These are phyloP conservation scores for Apium graveolens DNA, from an alignment of 129 eudicot species.

Conservation along the genomic window DNA sequence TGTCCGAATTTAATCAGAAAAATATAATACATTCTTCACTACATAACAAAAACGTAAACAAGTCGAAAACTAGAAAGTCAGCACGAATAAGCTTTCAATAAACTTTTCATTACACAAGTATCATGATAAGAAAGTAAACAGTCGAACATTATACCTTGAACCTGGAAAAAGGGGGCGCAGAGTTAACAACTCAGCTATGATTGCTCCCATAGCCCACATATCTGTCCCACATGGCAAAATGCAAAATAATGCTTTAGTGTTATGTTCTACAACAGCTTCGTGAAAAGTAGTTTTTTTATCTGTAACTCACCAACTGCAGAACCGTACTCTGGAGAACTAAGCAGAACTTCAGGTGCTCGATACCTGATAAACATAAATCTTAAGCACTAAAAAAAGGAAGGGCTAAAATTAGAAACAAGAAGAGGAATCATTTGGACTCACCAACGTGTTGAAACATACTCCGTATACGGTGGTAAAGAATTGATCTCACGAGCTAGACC, in stretches of 20 bases:
- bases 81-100: background rate
- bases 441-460: constrained; percentile 99
- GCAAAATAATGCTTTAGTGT: background rate
- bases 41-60: background rate
- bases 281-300: background rate
- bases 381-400: background rate
- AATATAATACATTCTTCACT: background rate
- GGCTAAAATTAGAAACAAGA: background rate
- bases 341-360: constrained; percentile 98
- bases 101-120: background rate
- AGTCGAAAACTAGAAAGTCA: background rate
- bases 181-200: constrained; percentile 81
- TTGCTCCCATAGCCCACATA: constrained; percentile 99
- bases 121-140: background rate
- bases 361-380: constrained; percentile 53
- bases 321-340: constrained; percentile 76
- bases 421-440: constrained; percentile 24
- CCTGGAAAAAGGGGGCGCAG: constrained; percentile 96
- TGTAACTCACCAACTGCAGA: constrained; percentile 89
- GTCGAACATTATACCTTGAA: constrained; percentile 44
- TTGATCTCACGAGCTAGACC: constrained; percentile 96
- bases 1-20: background rate
- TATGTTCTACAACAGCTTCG: background rate
- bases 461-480: constrained; percentile 87
- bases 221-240: constrained; percentile 31